phyloP scores from a whole-genome alignment of 345 rosid genomes.

The Clausena lansium region DNA sequence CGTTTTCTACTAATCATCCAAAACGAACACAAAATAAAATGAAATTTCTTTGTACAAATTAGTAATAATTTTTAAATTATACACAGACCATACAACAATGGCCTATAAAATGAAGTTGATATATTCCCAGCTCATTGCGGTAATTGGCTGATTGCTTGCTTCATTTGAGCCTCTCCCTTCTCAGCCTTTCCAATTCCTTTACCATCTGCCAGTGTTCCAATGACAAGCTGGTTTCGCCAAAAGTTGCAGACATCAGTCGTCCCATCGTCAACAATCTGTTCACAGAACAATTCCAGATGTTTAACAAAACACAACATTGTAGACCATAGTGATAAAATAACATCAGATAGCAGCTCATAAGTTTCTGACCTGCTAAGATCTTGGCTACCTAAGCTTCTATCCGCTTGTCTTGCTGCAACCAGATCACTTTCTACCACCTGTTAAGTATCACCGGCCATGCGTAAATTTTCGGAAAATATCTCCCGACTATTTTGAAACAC shows the following conservation, averaged over 20 bases:
- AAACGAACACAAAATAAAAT: background rate
- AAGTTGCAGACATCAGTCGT: constrained; percentile 73
- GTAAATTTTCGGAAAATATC: background rate
- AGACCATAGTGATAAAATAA: background rate
- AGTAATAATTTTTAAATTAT: background rate
- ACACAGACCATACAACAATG: background rate
- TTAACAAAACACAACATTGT: background rate
- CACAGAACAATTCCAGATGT: background rate
- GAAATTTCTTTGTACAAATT: background rate
- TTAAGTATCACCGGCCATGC: background rate
- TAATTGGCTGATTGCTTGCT: background rate
- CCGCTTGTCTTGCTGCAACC: constrained; percentile 76
- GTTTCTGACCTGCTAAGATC: constrained; percentile 74
- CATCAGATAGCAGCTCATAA: background rate
- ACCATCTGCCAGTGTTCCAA: constrained; percentile 88
- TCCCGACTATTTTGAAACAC: no score
- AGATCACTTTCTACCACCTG: constrained; percentile 82
- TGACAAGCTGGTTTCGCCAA: constrained; percentile 59
- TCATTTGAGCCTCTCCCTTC: constrained; percentile 66
- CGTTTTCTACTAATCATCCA: background rate
- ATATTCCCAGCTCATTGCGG: background rate
- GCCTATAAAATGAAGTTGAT: background rate
- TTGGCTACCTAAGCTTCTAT: constrained; percentile 69
- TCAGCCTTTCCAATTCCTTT: constrained; percentile 77
- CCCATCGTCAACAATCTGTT: constrained; percentile 84